These are phyloP conservation scores for Stipa capillata DNA, from an alignment of 176 grass and related monocot species.

Conservation along the genomic window DNA sequence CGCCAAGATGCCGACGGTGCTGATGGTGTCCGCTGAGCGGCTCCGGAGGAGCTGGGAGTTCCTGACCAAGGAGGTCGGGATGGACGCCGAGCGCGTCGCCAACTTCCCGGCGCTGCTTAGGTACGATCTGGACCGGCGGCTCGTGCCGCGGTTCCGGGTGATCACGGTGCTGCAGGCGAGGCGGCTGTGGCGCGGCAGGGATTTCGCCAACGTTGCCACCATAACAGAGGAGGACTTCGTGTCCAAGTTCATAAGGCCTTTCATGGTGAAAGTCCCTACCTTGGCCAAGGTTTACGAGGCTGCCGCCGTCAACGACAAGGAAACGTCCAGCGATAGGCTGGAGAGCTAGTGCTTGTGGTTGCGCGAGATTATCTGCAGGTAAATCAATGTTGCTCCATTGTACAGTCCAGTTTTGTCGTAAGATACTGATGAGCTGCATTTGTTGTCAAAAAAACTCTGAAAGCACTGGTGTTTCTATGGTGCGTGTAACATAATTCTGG, in stretches of 20 bases:
- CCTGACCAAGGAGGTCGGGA: conserved; percentile 27
- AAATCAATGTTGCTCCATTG: neutral
- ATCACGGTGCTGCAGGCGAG: conserved; percentile 26
- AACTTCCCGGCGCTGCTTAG: conserved; percentile 23
- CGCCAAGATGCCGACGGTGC: conserved; percentile 20
- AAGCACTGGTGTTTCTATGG: neutral
- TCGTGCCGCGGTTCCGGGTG: conserved; percentile 39
- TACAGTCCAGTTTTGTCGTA: neutral
- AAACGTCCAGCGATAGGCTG: neutral
- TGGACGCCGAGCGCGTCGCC: conserved; percentile 19
- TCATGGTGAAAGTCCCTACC: conserved; percentile 7
- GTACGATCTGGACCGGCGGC: conserved; percentile 23
- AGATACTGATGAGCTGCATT: neutral
- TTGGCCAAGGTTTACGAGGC: conserved; percentile 26
- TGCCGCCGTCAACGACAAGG: conserved; percentile 7
- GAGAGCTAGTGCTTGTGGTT: neutral
- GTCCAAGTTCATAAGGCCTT: conserved; percentile 34
- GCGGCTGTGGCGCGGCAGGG: conserved; percentile 2
- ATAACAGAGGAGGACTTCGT: conserved; percentile 33
- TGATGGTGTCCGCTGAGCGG: conserved; percentile 25
- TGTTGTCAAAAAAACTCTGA: neutral
- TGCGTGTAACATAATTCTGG: neutral
- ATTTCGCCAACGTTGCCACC: conserved; percentile 14
- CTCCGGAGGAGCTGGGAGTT: conserved; percentile 23
- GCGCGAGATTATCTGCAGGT: neutral